Conservation (phyloP, 176 grass and related monocot species). For the Dactylis glomerata region DNA sequence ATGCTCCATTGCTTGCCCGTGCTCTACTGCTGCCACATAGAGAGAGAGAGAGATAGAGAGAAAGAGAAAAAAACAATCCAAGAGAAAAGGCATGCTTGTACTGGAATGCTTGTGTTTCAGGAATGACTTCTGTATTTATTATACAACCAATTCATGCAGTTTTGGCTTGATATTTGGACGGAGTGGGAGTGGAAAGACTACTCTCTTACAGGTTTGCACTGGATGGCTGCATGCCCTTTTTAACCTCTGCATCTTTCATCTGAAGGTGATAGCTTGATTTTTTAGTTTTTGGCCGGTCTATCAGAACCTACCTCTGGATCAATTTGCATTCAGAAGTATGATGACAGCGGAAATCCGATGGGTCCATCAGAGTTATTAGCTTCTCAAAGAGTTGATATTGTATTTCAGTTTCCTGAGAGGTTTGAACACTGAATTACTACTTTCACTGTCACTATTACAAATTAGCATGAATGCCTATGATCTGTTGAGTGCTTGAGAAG, state of each 20-base stretch:
- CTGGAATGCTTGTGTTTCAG: not conserved
- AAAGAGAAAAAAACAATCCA: too few relatives aligned
- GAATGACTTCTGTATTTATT: not conserved
- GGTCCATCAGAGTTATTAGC: constrained; percentile 45
- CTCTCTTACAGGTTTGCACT: constrained; percentile 76
- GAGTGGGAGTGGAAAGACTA: constrained; percentile 87
- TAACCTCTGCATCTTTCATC: not conserved
- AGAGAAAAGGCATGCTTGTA: constrained; percentile 55
- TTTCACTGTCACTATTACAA: constrained; percentile 19
- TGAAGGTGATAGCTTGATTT: constrained; percentile 22
- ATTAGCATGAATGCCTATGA: not conserved
- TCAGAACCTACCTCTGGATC: constrained; percentile 64
- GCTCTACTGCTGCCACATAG: too few relatives aligned
- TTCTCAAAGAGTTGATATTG: constrained; percentile 73
- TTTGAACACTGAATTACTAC: constrained; percentile 36
- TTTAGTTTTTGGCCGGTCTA: constrained; percentile 77
- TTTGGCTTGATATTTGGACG: constrained; percentile 95
- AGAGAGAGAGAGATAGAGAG: too few relatives aligned
- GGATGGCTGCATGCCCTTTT: not conserved
- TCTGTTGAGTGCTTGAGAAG: not conserved
- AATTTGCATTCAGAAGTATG: constrained; percentile 62
- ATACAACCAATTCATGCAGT: constrained; percentile 35
- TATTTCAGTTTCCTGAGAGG: constrained; percentile 98
- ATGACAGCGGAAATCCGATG: constrained; percentile 44
- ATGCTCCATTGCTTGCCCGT: too few relatives aligned